Evolutionary conservation across 2,329 filamentous ascomycete genomes (phyloP).

Genomic region (Epichloe scottii): DNA sequence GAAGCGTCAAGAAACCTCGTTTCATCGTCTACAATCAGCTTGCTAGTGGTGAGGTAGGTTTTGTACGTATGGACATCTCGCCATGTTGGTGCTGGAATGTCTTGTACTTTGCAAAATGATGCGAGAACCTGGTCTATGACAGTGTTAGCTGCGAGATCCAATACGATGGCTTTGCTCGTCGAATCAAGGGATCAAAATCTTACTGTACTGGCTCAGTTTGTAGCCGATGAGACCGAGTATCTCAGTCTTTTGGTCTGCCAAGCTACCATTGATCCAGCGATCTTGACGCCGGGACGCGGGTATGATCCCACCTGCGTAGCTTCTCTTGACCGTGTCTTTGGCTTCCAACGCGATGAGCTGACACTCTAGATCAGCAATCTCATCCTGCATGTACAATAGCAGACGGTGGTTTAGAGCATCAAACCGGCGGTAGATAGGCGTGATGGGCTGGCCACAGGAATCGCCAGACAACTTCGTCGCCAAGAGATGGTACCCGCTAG

Average conservation of each 20-base stretch:
- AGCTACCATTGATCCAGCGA: slow-evolving; percentile 37
- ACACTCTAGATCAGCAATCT: slow-evolving; percentile 69
- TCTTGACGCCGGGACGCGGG: slow-evolving; percentile 51
- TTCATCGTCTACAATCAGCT: slow-evolving; percentile 46
- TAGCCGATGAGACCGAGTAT: slow-evolving; percentile 50
- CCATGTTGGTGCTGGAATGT: slow-evolving; percentile 33
- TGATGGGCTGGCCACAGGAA: slow-evolving; percentile 17
- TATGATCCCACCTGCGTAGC: slow-evolving; percentile 28
- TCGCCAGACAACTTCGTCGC: slow-evolving; percentile 35
- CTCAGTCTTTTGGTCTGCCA: slow-evolving; percentile 48
- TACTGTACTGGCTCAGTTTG: slow-evolving; percentile 58
- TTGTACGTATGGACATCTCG: slow-evolving; percentile 36
- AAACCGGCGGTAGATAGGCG: slow-evolving; percentile 72
- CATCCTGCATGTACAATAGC: slow-evolving; percentile 73
- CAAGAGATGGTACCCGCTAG: slow-evolving; percentile 51
- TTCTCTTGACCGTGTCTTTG: slow-evolving; percentile 36
- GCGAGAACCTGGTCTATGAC: slow-evolving; percentile 42
- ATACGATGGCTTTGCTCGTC: neutral
- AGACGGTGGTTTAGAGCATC: slow-evolving; percentile 71
- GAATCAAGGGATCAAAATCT: slow-evolving; percentile 12
- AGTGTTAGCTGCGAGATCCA: slow-evolving; percentile 5
- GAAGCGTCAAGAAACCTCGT: slow-evolving; percentile 43
- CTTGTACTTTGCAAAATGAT: slow-evolving; percentile 42
- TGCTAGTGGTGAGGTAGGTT: slow-evolving; percentile 39
- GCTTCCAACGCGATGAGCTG: slow-evolving; percentile 58